Conservation (phyloP, 345 rosid species). For the Arabidopsis thaliana region DNA sequence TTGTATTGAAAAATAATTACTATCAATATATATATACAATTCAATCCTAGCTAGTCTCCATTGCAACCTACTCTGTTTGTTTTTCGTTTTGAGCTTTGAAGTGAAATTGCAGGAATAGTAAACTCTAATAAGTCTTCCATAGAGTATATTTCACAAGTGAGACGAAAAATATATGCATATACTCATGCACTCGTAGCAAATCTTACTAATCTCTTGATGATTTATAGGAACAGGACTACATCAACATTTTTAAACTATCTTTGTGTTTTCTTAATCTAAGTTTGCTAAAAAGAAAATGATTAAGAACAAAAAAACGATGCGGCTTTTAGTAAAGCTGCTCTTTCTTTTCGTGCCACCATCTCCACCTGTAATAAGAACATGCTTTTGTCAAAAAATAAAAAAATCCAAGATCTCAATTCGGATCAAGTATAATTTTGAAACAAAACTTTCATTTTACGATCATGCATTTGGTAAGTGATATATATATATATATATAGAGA, state of each 20-base stretch:
- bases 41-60: neutral
- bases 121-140: neutral
- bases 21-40: neutral
- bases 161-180: neutral
- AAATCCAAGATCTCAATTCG: neutral
- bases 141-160: neutral
- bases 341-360: constrained; percentile 77
- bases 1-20: neutral
- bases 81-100: neutral
- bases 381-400: neutral
- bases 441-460: constrained; percentile 1
- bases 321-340: constrained; percentile 64
- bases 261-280: neutral
- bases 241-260: neutral
- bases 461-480: neutral
- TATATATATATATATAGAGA: neutral
- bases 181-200: neutral
- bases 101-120: neutral
- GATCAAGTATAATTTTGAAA: neutral
- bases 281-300: neutral
- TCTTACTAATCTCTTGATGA: constrained; percentile 17
- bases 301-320: neutral
- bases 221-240: constrained; percentile 25
- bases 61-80: neutral
- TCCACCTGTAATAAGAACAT: constrained; percentile 63